phyloP scores from a whole-genome alignment of 139 green algal genomes.

The Coccomyxa sp. region DNA sequence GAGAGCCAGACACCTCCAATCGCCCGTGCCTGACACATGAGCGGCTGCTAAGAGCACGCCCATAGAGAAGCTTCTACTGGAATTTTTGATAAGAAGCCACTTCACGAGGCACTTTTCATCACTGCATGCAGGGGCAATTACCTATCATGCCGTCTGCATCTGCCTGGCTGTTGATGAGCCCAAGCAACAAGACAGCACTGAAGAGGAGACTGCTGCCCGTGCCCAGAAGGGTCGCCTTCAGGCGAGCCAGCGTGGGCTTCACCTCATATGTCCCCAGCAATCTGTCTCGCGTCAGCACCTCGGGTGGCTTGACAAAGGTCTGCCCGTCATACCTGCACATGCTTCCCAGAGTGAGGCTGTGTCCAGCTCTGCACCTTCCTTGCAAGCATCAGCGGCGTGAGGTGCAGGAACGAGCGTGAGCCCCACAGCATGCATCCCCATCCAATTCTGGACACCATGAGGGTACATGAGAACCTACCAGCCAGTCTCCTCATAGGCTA shows the following conservation, averaged over 20 bases:
- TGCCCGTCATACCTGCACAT: slow-evolving; percentile 75
- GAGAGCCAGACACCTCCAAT: too few species aligned
- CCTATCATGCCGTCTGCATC: slow-evolving; percentile 54
- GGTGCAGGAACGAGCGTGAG: background rate
- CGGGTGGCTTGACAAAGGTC: slow-evolving; percentile 76
- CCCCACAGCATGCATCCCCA: background rate
- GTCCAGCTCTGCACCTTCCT: too few species aligned
- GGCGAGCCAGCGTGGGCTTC: slow-evolving; percentile 35
- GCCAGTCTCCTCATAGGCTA: slow-evolving; percentile 85
- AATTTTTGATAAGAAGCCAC: background rate
- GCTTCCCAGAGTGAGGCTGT: too few species aligned
- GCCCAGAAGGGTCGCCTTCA: slow-evolving; percentile 54
- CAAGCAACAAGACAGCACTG: slow-evolving; percentile 35
- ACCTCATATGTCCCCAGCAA: slow-evolving; percentile 69
- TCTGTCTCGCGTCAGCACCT: slow-evolving; percentile 79
- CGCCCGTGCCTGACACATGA: too few species aligned
- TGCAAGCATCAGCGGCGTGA: background rate
- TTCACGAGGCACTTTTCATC: background rate
- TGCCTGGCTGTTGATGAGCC: slow-evolving; percentile 36
- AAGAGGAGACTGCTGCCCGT: slow-evolving; percentile 41
- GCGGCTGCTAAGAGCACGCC: background rate
- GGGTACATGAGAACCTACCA: slow-evolving; percentile 43
- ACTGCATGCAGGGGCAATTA: background rate
- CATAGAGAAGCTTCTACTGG: background rate
- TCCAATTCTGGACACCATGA: too few species aligned